These are phyloP conservation scores for Rhodofomes roseus DNA, from an alignment of 1,284 basidiomycete species.

Conservation along the genomic window DNA sequence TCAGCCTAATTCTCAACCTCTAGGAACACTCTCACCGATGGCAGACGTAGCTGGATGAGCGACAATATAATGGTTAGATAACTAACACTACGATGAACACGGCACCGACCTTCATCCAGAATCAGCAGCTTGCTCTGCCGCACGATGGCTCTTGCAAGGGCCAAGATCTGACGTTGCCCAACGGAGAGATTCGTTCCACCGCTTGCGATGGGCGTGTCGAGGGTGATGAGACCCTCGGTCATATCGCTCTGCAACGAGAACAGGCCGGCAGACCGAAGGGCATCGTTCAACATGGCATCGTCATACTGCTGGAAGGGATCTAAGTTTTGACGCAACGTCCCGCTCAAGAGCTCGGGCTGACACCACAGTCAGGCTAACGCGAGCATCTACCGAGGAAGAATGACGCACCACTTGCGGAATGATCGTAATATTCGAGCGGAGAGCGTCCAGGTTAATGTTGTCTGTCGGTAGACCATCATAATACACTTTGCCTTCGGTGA, in stretches of 20 bases:
- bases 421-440: slow-evolving; percentile 47
- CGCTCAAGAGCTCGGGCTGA: slow-evolving; percentile 64
- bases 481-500: slow-evolving; percentile 42
- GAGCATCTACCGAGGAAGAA: background rate
- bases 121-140: slow-evolving; percentile 59
- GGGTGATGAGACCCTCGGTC: slow-evolving; percentile 46
- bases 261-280: slow-evolving; percentile 52
- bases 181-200: slow-evolving; percentile 62
- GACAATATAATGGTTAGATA: background rate
- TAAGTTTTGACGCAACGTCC: slow-evolving; percentile 56
- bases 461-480: slow-evolving; percentile 31
- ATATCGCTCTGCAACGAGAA: slow-evolving; percentile 49
- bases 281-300: slow-evolving; percentile 56
- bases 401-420: slow-evolving; percentile 37
- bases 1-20: background rate
- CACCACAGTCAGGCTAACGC: background rate
- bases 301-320: slow-evolving; percentile 76
- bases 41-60: slow-evolving; percentile 28
- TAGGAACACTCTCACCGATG: background rate
- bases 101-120: slow-evolving; percentile 50
- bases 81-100: background rate
- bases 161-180: slow-evolving; percentile 58
- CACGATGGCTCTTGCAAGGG: slow-evolving; percentile 57
- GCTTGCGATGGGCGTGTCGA: slow-evolving; percentile 51
- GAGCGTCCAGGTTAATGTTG: slow-evolving; percentile 58